Evolutionary conservation across 176 grass and related monocot genomes (phyloP).

Genomic region (Zoysia japonica): DNA sequence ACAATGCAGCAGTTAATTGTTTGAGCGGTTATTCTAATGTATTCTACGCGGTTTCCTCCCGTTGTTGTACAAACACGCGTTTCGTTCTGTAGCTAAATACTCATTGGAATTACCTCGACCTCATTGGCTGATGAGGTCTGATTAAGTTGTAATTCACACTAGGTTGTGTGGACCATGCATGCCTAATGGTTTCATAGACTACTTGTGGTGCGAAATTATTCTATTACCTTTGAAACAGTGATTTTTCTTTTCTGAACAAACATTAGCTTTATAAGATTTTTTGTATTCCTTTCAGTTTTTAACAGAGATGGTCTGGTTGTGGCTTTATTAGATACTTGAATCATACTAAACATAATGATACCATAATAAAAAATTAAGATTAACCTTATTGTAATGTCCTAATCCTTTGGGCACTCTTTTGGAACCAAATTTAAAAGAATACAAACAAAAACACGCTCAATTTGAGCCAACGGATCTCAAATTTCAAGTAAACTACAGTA

Average conservation of each 20-base stretch:
- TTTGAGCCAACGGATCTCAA: constrained; percentile 3
- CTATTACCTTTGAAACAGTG: too few species aligned
- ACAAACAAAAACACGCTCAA: neutral
- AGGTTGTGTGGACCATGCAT: neutral
- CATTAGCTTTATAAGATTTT: too few species aligned
- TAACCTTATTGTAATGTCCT: neutral
- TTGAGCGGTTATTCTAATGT: neutral
- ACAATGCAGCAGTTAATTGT: neutral
- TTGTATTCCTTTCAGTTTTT: too few species aligned
- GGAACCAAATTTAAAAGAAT: neutral
- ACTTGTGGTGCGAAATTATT: neutral
- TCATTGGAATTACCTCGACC: neutral
- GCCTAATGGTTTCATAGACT: too few species aligned
- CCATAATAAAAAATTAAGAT: too few species aligned
- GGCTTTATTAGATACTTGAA: too few species aligned
- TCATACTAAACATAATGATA: too few species aligned
- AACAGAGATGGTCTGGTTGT: too few species aligned
- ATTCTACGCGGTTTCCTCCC: constrained; percentile 8
- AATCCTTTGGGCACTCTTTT: neutral
- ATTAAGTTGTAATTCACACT: neutral
- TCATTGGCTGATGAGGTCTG: neutral
- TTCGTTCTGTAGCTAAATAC: neutral
- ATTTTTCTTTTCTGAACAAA: too few species aligned
- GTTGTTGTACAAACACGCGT: constrained; percentile 5
- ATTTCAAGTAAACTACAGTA: neutral